phyloP scores from a whole-genome alignment of 176 grass and related monocot genomes.

The Aechmea fasciata region DNA sequence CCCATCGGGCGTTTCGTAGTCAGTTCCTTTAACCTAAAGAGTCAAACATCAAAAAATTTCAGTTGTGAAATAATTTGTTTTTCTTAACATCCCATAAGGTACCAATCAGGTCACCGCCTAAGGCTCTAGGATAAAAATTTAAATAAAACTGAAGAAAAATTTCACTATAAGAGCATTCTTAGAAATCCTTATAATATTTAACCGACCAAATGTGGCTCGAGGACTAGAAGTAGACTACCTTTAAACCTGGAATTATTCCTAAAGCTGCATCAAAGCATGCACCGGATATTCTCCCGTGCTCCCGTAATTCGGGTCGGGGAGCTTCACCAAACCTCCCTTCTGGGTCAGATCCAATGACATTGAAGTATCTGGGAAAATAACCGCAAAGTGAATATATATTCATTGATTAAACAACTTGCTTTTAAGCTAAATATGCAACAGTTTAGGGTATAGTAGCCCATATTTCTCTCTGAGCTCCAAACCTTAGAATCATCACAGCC shows the following conservation, averaged over 20 bases:
- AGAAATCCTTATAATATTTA: too few relatives aligned
- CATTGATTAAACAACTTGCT: background rate
- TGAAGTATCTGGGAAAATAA: constrained; percentile 61
- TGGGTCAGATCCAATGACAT: constrained; percentile 91
- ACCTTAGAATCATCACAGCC: constrained; percentile 94
- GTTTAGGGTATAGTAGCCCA: background rate
- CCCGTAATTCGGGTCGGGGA: constrained; percentile 71
- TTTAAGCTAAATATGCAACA: background rate
- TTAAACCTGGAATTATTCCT: constrained; percentile 78
- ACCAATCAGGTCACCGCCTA: background rate
- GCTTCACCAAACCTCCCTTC: constrained; percentile 78
- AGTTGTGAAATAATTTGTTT: background rate
- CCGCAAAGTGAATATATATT: background rate
- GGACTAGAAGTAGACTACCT: constrained; percentile 23
- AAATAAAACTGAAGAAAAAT: background rate
- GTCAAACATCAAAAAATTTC: background rate
- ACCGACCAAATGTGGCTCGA: too few relatives aligned
- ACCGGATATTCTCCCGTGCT: constrained; percentile 81
- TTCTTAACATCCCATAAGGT: background rate
- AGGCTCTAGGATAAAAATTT: constrained; percentile 3
- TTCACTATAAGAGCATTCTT: background rate
- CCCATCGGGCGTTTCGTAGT: constrained; percentile 75
- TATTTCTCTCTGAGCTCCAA: background rate
- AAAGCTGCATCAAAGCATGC: constrained; percentile 90
- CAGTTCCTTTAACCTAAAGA: constrained; percentile 74